These are phyloP conservation scores for Imleria badia DNA, from an alignment of 768 basidiomycete genomes.

Conservation along the genomic window DNA sequence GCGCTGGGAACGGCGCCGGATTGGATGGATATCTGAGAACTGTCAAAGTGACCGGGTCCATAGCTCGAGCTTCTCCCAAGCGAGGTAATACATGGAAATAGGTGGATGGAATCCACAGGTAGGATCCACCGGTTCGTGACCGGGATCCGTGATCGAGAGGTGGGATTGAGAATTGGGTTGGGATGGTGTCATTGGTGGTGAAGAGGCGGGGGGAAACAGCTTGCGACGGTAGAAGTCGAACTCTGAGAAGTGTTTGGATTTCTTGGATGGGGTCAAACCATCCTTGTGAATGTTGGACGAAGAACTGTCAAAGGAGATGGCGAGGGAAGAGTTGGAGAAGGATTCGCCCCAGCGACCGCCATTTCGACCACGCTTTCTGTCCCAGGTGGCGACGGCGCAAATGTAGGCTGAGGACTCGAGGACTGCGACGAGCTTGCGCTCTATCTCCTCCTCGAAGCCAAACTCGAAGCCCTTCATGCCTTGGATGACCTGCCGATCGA, in stretches of 20 bases:
- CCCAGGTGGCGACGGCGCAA: conserved; percentile 75
- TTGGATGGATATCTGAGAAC: conserved; percentile 74
- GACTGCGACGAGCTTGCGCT: conserved; percentile 65
- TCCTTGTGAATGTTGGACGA: conserved; percentile 44
- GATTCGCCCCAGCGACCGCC: conserved; percentile 50
- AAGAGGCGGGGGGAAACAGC: conserved; percentile 61
- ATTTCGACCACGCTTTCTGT: conserved; percentile 58
- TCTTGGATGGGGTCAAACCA: conserved; percentile 49
- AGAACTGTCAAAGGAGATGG: conserved; percentile 56
- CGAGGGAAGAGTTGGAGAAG: conserved; percentile 68
- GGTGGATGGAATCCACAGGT: conserved; percentile 93
- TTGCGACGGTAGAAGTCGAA: conserved; percentile 94
- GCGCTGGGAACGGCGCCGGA: conserved; percentile 23
- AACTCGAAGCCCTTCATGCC: conserved; percentile 98
- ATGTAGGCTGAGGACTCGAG: conserved; percentile 78
- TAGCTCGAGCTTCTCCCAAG: conserved; percentile 94
- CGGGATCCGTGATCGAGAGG: conserved; percentile 47
- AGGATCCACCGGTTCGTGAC: conserved; percentile 68
- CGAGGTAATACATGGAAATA: conserved; percentile 94
- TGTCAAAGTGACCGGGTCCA: conserved; percentile 92
- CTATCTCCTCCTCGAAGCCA: conserved; percentile 84
- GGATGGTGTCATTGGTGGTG: conserved; percentile 50
- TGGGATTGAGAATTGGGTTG: conserved; percentile 58
- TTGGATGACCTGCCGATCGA: conserved; percentile 81
- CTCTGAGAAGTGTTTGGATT: conserved; percentile 85